Conservation (phyloP, 331 rosid species). For the Malus hybrid region DNA sequence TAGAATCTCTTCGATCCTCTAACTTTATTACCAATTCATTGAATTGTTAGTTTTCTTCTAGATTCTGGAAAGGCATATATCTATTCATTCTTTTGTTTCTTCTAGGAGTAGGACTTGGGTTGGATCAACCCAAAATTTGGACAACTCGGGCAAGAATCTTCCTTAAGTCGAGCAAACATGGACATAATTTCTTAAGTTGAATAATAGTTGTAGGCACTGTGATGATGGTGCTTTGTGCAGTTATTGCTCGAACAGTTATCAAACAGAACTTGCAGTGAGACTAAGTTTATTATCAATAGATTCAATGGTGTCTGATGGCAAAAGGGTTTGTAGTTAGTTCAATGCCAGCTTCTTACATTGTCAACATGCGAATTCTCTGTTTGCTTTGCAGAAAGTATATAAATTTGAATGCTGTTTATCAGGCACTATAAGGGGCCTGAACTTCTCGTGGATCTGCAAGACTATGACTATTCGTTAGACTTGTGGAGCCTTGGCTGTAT, state of each 20-base stretch:
- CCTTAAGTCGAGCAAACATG: neutral
- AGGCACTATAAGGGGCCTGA: conserved; percentile 48
- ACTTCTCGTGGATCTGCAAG: conserved; percentile 42
- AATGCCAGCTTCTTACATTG: neutral
- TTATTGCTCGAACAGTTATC: neutral
- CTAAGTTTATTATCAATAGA: neutral
- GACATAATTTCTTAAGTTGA: neutral
- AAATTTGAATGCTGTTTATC: conserved; percentile 2
- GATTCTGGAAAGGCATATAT: neutral
- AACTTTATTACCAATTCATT: neutral
- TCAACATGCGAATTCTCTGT: neutral
- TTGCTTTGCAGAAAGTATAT: conserved; percentile 1
- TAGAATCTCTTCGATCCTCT: neutral
- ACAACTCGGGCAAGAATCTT: neutral
- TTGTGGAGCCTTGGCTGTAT: conserved; percentile 46
- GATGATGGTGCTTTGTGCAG: neutral
- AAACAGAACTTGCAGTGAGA: neutral
- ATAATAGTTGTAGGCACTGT: neutral
- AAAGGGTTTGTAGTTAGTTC: neutral
- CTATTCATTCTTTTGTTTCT: neutral
- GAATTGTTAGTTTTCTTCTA: neutral
- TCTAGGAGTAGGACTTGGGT: neutral
- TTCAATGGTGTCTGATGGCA: neutral
- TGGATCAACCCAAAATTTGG: neutral
- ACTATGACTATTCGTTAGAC: conserved; percentile 39